phyloP scores from a whole-genome alignment of 352 stramenopile genomes.

The Blastocystis sp. region DNA sequence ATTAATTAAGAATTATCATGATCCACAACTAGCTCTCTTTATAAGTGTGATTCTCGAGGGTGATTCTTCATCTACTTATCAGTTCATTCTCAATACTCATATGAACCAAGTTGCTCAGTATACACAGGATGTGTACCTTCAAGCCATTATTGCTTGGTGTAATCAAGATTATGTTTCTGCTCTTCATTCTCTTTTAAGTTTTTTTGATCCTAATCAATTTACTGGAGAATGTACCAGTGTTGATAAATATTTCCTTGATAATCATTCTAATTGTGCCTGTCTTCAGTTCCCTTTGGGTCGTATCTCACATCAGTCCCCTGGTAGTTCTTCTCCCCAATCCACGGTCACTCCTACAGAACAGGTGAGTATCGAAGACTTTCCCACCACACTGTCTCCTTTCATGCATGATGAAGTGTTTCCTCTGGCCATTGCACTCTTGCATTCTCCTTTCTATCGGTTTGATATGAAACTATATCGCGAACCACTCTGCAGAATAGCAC shows the following conservation, averaged over 20 bases:
- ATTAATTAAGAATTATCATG: conserved; percentile 39
- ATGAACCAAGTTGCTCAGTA: not conserved
- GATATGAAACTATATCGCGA: not conserved
- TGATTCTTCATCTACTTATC: not conserved
- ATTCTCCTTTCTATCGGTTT: not conserved
- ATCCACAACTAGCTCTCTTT: conserved; percentile 52
- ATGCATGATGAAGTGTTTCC: not conserved
- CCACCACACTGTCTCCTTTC: not conserved
- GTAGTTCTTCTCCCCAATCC: not conserved
- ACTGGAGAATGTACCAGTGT: not conserved
- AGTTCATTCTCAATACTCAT: not conserved
- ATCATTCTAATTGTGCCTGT: conserved; percentile 3
- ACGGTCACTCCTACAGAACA: not conserved
- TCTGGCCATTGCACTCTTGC: not conserved
- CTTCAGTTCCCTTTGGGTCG: not conserved
- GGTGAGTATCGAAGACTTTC: not conserved
- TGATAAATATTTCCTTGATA: conserved; percentile 13
- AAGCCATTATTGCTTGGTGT: conserved; percentile 1
- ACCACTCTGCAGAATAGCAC: not conserved
- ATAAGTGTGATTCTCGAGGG: conserved; percentile 20
- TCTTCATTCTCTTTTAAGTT: not conserved
- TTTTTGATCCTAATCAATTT: not conserved
- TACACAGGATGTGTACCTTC: not conserved
- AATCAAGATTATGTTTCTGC: not conserved
- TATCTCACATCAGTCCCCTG: no score